Evolutionary conservation across 257 asterid genomes (phyloP).

Genomic region (Petunia secreta): DNA sequence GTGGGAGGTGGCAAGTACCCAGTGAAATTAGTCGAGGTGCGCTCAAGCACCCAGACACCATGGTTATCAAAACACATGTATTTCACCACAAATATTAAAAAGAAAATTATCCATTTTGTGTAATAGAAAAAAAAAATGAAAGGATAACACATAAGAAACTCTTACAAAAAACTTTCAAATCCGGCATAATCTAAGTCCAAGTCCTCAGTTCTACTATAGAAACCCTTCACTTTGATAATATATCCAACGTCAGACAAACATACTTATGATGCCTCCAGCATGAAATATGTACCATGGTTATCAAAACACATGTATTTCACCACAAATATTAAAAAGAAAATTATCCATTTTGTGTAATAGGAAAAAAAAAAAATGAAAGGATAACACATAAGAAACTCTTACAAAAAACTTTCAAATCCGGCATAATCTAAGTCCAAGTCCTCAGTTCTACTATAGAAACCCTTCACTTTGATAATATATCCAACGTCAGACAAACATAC

Average conservation of each 20-base stretch:
- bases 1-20: too few species aligned
- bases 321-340: background rate
- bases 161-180: background rate
- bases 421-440: conserved; percentile 8
- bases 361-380: too few species aligned
- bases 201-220: conserved; percentile 9
- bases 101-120: background rate
- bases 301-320: background rate
- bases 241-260: background rate
- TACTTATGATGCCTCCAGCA: background rate
- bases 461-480: background rate
- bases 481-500: background rate
- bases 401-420: background rate
- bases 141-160: background rate
- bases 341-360: background rate
- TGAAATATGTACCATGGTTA: background rate
- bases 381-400: background rate
- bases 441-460: background rate
- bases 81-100: background rate
- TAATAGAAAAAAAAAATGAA: background rate
- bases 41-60: too few species aligned
- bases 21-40: too few species aligned
- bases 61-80: background rate
- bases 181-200: background rate
- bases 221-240: background rate